Evolutionary conservation across 2,329 filamentous ascomycete genomes (phyloP), one percentile per base, ranked within the genome.

Genomic region (Elsinoe batatas): DNA sequence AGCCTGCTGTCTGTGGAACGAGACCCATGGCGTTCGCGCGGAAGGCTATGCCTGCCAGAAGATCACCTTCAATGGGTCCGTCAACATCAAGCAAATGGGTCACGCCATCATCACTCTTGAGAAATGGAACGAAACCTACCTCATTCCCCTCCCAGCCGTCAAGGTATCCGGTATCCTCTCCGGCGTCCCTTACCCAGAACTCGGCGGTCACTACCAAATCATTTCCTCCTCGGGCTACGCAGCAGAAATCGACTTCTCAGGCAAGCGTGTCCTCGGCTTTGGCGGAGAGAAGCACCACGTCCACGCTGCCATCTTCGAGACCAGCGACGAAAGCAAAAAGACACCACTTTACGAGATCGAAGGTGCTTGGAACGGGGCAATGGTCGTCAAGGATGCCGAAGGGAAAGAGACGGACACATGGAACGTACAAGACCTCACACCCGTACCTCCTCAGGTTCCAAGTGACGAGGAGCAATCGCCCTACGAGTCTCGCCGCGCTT

Each of bases 1-100:
- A 8, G 73, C 73, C 3, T 75, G 73, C 58, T 73, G 74, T 59
- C 64, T 75, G 11, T 74, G 71, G 69, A 75, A 75, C 47, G 69
- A 73, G 11, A 69, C 70, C 57, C 62, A 69, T 44, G 71, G 72
- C 0, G 66, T 74, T 11, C 62, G 70, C 37, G 73, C 72, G 8
- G 70, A 75, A 59, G 73, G 73, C 0, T 76, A 74, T 58, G 73
- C 72, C 7, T 66, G 72, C 47, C 73, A 75, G 60, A 71, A 74
- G 47, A 74, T 75, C 36, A 74, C 72, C 0, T 75, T 75, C 54
- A 69, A 64, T 4, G 72, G 72, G 1, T 69, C 63, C 30, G 71
- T 75, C 6, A 73, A 67, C 58, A 72, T 75, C 56, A 73, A 72
- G 61, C 73, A 75, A 57, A 74, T 71, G 40, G 74, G 74, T 2